Evolutionary conservation across 129 eudicot genomes (phyloP).

Genomic region (Mikania micrantha): DNA sequence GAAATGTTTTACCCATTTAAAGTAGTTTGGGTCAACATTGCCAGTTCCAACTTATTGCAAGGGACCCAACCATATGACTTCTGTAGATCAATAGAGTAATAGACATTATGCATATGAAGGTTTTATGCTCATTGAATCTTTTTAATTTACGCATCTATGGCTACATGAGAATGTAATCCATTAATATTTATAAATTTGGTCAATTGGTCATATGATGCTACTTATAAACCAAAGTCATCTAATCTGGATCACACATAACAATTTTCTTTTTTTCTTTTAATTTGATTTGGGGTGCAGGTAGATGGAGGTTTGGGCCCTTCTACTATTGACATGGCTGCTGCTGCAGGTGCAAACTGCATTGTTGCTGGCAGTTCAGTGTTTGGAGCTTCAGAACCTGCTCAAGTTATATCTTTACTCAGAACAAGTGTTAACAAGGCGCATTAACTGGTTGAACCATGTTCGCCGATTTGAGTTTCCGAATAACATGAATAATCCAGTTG

Average conservation of each 20-base stretch:
- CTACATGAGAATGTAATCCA: too few species aligned
- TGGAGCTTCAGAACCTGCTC: slow-evolving; percentile 82
- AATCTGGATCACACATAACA: not conserved
- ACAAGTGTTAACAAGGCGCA: slow-evolving; percentile 48
- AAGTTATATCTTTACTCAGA: slow-evolving; percentile 63
- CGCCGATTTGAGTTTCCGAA: not conserved
- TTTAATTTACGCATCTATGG: too few species aligned
- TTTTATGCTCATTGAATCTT: too few species aligned
- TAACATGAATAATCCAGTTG: slow-evolving; percentile 4
- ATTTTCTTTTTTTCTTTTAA: not conserved
- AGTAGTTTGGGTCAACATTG: too few species aligned
- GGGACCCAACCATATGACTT: too few species aligned
- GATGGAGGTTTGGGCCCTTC: slow-evolving; percentile 99
- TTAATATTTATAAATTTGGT: too few species aligned
- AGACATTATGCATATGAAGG: too few species aligned
- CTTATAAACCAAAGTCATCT: not conserved
- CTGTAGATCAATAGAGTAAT: too few species aligned
- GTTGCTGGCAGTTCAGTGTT: slow-evolving; percentile 97
- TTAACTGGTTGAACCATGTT: not conserved
- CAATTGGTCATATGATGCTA: too few species aligned
- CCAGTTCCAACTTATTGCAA: too few species aligned
- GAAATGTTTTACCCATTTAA: too few species aligned
- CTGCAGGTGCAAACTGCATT: slow-evolving; percentile 93
- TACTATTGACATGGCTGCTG: slow-evolving; percentile 70
- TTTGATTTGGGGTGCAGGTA: slow-evolving; percentile 42